Percentiles rank a stretch among this genome's conserved stretches.
Conservation (phyloP, 2,329 filamentous ascomycete species). For the Harringtonia lauricola region DNA sequence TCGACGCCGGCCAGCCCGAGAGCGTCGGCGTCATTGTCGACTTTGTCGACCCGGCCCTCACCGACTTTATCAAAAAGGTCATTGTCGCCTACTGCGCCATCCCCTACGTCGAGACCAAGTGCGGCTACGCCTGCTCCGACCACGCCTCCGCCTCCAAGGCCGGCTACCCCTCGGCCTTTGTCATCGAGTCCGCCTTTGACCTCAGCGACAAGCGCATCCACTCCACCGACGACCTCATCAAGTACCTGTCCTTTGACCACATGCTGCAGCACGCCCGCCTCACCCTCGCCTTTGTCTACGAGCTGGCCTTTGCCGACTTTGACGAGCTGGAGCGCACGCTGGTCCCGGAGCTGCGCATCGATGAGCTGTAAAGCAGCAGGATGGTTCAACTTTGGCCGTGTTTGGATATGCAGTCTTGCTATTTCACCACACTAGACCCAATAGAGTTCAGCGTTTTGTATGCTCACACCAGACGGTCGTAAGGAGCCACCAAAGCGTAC, state of each 20-base stretch:
- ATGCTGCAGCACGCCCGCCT: conserved; percentile 52
- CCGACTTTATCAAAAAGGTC: conserved; percentile 81
- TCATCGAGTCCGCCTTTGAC: conserved; percentile 50
- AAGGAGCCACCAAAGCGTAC: too few species aligned
- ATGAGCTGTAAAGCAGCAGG: conserved; percentile 15
- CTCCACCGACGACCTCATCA: conserved; percentile 58
- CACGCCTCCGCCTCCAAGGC: conserved; percentile 56
- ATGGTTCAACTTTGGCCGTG: too few species aligned
- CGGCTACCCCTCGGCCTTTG: conserved; percentile 54
- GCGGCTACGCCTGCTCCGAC: conserved; percentile 53
- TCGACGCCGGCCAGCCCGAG: conserved; percentile 73
- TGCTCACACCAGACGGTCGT: too few species aligned
- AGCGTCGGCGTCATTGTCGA: conserved; percentile 88
- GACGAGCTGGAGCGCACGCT: conserved; percentile 17
- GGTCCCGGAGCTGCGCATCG: conserved; percentile 7
- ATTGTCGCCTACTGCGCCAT: conserved; percentile 83
- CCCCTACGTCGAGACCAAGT: conserved; percentile 34
- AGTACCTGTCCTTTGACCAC: conserved; percentile 56
- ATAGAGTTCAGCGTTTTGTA: too few species aligned
- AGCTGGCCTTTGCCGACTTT: conserved; percentile 29
- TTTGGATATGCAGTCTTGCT: neutral
- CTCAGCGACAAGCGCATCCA: conserved; percentile 61
- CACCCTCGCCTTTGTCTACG: conserved; percentile 34
- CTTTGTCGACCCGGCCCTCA: conserved; percentile 73
- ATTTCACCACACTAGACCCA: too few species aligned